phyloP scores from a whole-genome alignment of 2,329 filamentous ascomycete genomes.

The Dothiorella sarmentorum region DNA sequence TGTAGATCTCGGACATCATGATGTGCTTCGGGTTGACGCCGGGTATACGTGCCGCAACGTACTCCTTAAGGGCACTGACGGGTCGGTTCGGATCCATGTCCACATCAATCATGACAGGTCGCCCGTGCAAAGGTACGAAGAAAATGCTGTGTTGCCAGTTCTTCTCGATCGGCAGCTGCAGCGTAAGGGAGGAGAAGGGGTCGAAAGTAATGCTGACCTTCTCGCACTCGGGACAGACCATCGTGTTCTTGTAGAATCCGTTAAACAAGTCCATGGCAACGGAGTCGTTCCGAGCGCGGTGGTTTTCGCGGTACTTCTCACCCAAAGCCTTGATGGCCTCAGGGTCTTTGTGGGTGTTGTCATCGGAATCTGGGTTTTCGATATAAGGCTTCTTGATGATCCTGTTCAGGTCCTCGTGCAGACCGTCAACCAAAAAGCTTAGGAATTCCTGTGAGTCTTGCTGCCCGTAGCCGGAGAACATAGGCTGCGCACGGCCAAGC shows the following conservation, averaged over 20 bases:
- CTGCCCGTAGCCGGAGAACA: slow-evolving; percentile 92
- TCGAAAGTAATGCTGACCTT: slow-evolving; percentile 99
- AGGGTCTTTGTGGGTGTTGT: slow-evolving; percentile 85
- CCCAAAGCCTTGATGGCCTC: slow-evolving; percentile 80
- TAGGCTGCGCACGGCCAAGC: slow-evolving; percentile 75
- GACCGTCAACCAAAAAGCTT: slow-evolving; percentile 86
- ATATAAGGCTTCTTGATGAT: slow-evolving; percentile 96
- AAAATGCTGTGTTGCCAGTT: slow-evolving; percentile 72
- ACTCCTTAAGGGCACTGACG: slow-evolving; percentile 65
- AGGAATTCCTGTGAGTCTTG: slow-evolving; percentile 98
- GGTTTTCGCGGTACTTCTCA: slow-evolving; percentile 85
- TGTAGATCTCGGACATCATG: slow-evolving; percentile 81
- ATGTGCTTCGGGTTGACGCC: slow-evolving; percentile 57
- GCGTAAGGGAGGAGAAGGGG: slow-evolving; percentile 89
- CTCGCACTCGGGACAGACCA: slow-evolving; percentile 83
- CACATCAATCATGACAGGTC: slow-evolving; percentile 68
- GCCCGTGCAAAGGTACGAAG: slow-evolving; percentile 72
- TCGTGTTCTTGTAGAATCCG: slow-evolving; percentile 96
- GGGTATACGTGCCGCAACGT: slow-evolving; percentile 53
- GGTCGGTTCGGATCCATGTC: slow-evolving; percentile 76
- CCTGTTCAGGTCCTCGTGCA: slow-evolving; percentile 93
- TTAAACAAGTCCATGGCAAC: slow-evolving; percentile 94
- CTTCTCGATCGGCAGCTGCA: slow-evolving; percentile 84
- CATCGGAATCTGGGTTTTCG: slow-evolving; percentile 95
- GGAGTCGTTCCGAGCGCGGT: slow-evolving; percentile 88